Evolutionary conservation across 257 asterid species (phyloP).

Genomic region (Nicotiana tomentosiformis): DNA sequence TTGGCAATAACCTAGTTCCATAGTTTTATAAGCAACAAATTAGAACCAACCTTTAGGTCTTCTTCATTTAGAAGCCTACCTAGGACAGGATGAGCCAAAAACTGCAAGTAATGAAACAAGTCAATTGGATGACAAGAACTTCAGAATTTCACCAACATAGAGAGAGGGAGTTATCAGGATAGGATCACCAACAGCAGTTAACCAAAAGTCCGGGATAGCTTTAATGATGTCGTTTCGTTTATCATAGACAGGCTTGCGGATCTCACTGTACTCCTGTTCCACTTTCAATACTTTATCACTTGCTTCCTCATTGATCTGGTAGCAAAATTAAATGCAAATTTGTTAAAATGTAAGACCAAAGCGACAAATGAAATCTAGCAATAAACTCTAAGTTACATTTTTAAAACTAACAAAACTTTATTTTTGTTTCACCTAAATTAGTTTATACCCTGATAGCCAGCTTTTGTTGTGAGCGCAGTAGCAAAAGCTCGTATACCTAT

Average conservation of each 20-base stretch:
- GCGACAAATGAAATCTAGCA: background rate
- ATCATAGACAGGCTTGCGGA: conserved; percentile 84
- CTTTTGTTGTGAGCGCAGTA: background rate
- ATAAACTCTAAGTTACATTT: too few relatives aligned
- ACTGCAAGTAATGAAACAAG: conserved; percentile 37
- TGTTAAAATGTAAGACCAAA: background rate
- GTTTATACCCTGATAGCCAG: background rate
- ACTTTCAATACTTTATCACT: conserved; percentile 86
- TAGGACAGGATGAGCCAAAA: conserved; percentile 84
- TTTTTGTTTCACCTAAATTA: background rate
- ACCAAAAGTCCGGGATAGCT: conserved; percentile 88
- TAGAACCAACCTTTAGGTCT: conserved; percentile 37
- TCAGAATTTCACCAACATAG: background rate
- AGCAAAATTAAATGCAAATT: conserved; percentile 5
- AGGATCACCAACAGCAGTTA: conserved; percentile 69
- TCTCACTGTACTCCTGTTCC: conserved; percentile 80
- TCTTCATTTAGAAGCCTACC: conserved; percentile 78
- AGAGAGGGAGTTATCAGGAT: background rate
- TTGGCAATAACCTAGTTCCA: background rate
- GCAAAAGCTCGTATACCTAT: background rate
- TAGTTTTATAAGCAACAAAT: background rate
- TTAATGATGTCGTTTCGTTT: conserved; percentile 62
- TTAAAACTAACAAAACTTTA: too few relatives aligned
- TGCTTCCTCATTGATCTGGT: conserved; percentile 92
- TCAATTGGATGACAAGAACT: background rate